A percentile compares a stretch with the other conserved stretches of the same genome.
These are phyloP conservation scores for Aspergillus ustus DNA, from an alignment of 2,329 filamentous ascomycete genomes.

Conservation along the genomic window DNA sequence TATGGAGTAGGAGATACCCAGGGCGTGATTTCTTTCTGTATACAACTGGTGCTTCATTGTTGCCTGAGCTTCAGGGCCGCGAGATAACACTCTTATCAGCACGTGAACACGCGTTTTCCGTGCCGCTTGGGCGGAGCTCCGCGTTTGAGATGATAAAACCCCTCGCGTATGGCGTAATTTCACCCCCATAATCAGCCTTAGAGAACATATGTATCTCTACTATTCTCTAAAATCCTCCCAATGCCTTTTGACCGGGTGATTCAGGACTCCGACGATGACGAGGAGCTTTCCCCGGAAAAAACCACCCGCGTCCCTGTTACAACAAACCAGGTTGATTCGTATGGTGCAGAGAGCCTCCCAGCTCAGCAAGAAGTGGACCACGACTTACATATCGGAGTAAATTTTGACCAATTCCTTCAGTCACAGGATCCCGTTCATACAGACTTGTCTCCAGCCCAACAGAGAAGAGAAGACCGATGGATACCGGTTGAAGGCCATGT, in stretches of 20 bases:
- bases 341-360: neutral
- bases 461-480: constrained; percentile 41
- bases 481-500: constrained; percentile 34
- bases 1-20: constrained; percentile 34
- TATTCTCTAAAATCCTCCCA: neutral
- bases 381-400: constrained; percentile 33
- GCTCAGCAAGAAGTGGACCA: constrained; percentile 14
- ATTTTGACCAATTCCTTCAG: constrained; percentile 46
- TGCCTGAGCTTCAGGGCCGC: neutral
- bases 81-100: constrained; percentile 31
- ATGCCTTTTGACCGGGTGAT: constrained; percentile 47
- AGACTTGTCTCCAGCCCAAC: constrained; percentile 36
- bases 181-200: neutral
- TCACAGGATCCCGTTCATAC: constrained; percentile 30
- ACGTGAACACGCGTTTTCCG: constrained; percentile 33
- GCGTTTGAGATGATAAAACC: constrained; percentile 3
- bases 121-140: neutral
- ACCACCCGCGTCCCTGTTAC: constrained; percentile 21
- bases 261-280: constrained; percentile 51
- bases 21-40: constrained; percentile 17
- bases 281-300: constrained; percentile 30
- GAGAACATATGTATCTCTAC: neutral
- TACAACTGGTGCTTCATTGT: constrained; percentile 2
- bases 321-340: constrained; percentile 1
- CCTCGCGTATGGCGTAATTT: neutral